These are phyloP conservation scores for Cercophora scortea DNA, from an alignment of 495 filamentous ascomycete genomes.

Conservation along the genomic window DNA sequence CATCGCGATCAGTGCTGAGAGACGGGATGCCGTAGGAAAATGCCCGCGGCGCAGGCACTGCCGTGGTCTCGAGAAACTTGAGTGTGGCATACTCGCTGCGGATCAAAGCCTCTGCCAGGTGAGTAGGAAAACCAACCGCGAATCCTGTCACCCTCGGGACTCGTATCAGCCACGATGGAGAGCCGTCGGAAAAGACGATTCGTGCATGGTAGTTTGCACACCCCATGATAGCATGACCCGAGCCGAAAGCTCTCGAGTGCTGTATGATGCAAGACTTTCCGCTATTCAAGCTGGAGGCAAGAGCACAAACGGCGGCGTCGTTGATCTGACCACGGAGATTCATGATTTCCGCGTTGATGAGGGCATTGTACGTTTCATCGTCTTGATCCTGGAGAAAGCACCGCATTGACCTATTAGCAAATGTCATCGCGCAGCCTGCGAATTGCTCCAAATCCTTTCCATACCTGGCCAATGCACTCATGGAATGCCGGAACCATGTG, in stretches of 20 bases:
- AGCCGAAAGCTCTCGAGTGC: not conserved
- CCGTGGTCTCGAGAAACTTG: constrained; percentile 5
- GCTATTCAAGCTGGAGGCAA: not conserved
- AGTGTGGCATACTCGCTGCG: constrained; percentile 5
- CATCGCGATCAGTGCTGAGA: not conserved
- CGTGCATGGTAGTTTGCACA: constrained; percentile 4
- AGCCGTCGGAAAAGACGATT: not conserved
- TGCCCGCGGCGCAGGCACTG: not conserved
- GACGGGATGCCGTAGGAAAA: not conserved
- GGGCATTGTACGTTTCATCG: not conserved
- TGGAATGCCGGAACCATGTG: not conserved
- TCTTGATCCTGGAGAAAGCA: not conserved
- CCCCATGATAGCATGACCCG: not conserved
- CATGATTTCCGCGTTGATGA: not conserved
- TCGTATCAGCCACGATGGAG: not conserved
- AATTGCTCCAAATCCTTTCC: not conserved
- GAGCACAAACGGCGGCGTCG: not conserved
- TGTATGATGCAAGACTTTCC: not conserved
- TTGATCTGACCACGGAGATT: not conserved
- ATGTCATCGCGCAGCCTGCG: too few species aligned
- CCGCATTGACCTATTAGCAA: not conserved
- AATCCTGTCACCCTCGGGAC: not conserved
- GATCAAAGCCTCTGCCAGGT: not conserved
- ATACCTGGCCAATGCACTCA: not conserved
- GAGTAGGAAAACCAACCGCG: not conserved